Conservation (phyloP, 1,284 basidiomycete species). For the Erythrobasidium hasegawianum region DNA sequence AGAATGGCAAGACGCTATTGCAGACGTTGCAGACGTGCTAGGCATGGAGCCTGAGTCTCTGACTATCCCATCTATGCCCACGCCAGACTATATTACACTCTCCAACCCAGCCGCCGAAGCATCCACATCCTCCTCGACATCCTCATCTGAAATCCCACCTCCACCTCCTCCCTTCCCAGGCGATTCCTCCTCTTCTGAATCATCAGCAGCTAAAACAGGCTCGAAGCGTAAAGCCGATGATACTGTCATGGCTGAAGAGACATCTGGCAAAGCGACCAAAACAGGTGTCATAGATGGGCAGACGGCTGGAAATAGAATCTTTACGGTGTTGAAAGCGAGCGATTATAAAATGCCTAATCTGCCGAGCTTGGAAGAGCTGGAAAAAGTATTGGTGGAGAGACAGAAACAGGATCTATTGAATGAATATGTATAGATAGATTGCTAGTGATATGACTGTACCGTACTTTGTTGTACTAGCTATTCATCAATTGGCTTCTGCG, state of each 20-base stretch:
- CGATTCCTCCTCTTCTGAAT: slow-evolving; percentile 1
- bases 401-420: slow-evolving; percentile 78
- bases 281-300: slow-evolving; percentile 25
- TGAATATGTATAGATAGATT: slow-evolving; percentile 59
- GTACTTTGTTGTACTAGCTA: too few species aligned
- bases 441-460: too few species aligned
- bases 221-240: slow-evolving; percentile 45
- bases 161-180: slow-evolving; percentile 23
- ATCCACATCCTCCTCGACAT: slow-evolving; percentile 5
- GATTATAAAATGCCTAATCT: slow-evolving; percentile 70
- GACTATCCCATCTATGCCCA: slow-evolving; percentile 15
- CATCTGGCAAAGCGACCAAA: slow-evolving; percentile 23
- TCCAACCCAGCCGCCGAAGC: slow-evolving; percentile 1
- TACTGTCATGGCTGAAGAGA: slow-evolving; percentile 36
- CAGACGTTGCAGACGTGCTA: slow-evolving; percentile 23
- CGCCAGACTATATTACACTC: slow-evolving; percentile 23
- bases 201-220: slow-evolving; percentile 14
- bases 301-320: slow-evolving; percentile 52
- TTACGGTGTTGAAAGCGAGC: slow-evolving; percentile 69
- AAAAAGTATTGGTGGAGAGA: slow-evolving; percentile 67
- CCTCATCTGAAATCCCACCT: neutral
- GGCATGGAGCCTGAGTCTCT: slow-evolving; percentile 18
- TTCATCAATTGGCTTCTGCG: too few species aligned
- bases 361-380: slow-evolving; percentile 73
- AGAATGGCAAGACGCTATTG: slow-evolving; percentile 67